phyloP scores from a whole-genome alignment of 169 alveolate genomes.

The Plasmodium knowlesi region DNA sequence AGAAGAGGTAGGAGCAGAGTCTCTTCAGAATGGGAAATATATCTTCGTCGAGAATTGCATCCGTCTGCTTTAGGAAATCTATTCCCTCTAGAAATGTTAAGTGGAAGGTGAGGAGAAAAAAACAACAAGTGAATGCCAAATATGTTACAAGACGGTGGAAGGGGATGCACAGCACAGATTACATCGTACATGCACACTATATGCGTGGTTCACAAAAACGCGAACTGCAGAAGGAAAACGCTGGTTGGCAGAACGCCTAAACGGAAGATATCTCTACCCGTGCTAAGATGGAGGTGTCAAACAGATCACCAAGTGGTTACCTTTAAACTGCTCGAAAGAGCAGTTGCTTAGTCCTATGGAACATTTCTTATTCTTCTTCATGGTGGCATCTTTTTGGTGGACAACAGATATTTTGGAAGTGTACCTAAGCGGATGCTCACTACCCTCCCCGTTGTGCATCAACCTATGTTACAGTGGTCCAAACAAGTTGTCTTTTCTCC shows the following conservation, averaged over 20 bases:
- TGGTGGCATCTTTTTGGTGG: constrained; percentile 8
- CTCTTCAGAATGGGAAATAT: constrained; percentile 80
- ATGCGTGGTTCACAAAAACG: not conserved
- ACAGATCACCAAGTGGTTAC: constrained; percentile 5
- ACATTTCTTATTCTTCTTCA: constrained; percentile 28
- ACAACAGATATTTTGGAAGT: not conserved
- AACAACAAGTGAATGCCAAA: not conserved
- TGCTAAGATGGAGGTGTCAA: not conserved
- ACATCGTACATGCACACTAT: not conserved
- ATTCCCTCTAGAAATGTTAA: constrained; percentile 15
- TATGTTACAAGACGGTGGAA: not conserved
- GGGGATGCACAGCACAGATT: not conserved
- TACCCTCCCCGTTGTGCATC: not conserved
- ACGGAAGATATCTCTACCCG: not conserved
- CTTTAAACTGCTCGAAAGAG: constrained; percentile 54
- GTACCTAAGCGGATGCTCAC: not conserved
- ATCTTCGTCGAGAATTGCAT: constrained; percentile 84
- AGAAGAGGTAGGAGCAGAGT: constrained; percentile 81
- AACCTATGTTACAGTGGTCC: not conserved
- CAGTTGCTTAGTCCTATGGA: constrained; percentile 53
- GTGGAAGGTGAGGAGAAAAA: not conserved
- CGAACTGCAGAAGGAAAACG: not conserved
- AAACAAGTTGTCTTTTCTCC: not conserved
- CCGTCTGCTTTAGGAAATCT: constrained; percentile 71
- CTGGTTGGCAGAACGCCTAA: not conserved